Percentiles rank a stretch among this genome's conserved stretches.
phyloP scores from a whole-genome alignment of 371 early-diverging fungal genomes.

The Haplosporangium sp. region DNA sequence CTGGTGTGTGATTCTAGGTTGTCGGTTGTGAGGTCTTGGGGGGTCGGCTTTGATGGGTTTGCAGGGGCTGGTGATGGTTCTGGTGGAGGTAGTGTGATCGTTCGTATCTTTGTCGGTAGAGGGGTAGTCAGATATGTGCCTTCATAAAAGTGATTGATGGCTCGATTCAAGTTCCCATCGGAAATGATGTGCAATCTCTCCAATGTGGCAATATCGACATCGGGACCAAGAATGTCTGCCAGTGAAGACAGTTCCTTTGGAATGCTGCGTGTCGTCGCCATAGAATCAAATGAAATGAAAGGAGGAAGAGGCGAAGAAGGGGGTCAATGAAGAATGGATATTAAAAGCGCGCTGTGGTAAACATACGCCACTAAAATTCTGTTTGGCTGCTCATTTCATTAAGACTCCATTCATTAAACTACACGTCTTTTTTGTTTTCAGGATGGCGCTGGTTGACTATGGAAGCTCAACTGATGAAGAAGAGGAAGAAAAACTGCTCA shows the following conservation, averaged over 20 bases:
- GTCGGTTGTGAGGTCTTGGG: neutral
- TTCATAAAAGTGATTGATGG: conserved; percentile 52
- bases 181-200: conserved; percentile 48
- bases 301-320: neutral
- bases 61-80: neutral
- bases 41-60: neutral
- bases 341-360: conserved; percentile 2
- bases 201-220: conserved; percentile 38
- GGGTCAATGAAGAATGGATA: neutral
- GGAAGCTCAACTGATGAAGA: conserved; percentile 47
- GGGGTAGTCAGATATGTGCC: conserved; percentile 32
- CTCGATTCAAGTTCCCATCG: conserved; percentile 34
- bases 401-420: too few relatives aligned
- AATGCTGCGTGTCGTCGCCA: conserved; percentile 20
- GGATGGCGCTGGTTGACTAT: conserved; percentile 51
- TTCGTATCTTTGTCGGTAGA: too few relatives aligned
- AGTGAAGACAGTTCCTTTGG: conserved; percentile 34
- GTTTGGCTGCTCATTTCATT: neutral
- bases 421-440: neutral
- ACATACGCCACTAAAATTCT: conserved; percentile 19
- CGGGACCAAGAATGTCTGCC: conserved; percentile 48
- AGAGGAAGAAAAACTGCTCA: neutral
- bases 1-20: too few relatives aligned
- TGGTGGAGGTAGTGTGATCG: conserved; percentile 7
- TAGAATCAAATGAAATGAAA: conserved; percentile 4